phyloP scores from a whole-genome alignment of 495 filamentous ascomycete genomes.

The Cercophora sp. region DNA sequence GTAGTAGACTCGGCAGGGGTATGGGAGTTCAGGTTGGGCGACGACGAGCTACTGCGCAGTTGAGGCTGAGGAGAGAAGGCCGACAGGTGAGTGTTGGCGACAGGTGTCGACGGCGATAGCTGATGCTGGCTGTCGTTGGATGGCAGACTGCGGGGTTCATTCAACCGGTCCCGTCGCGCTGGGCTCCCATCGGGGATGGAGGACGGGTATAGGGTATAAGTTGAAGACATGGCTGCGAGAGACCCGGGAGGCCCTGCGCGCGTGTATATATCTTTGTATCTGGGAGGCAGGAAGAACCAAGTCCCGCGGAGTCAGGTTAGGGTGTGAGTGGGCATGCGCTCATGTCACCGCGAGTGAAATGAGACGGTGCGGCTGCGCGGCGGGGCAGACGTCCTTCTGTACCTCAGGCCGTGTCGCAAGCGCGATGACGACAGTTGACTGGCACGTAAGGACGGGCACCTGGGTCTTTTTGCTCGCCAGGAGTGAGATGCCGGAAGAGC shows the following conservation, averaged over 20 bases:
- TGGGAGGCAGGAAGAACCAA: slow-evolving; percentile 1
- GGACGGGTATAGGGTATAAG: slow-evolving; percentile 26
- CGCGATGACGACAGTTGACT: slow-evolving; percentile 2
- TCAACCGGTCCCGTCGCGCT: slow-evolving; percentile 18
- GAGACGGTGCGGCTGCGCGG: slow-evolving; percentile 15
- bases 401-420: not conserved
- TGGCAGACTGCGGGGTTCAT: slow-evolving; percentile 25
- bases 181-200: slow-evolving; percentile 23
- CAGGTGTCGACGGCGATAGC: slow-evolving; percentile 17
- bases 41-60: slow-evolving; percentile 34
- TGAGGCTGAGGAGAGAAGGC: slow-evolving; percentile 38
- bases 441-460: not conserved
- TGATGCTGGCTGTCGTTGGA: slow-evolving; percentile 19
- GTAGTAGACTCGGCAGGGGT: slow-evolving; percentile 43
- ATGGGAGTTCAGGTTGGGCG: slow-evolving; percentile 34
- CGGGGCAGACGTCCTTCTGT: slow-evolving; percentile 7
- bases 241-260: slow-evolving; percentile 11
- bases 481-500: slow-evolving; percentile 10
- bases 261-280: slow-evolving; percentile 19
- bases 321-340: slow-evolving; percentile 14
- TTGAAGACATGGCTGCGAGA: slow-evolving; percentile 30
- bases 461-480: not conserved
- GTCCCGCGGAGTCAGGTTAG: slow-evolving; percentile 8
- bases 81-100: slow-evolving; percentile 31
- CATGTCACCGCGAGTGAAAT: slow-evolving; percentile 16